Percentiles rank a stretch among this genome's conserved stretches.
Evolutionary conservation across 495 filamentous ascomycete species (phyloP).

Genomic region (Copromyces sp.): DNA sequence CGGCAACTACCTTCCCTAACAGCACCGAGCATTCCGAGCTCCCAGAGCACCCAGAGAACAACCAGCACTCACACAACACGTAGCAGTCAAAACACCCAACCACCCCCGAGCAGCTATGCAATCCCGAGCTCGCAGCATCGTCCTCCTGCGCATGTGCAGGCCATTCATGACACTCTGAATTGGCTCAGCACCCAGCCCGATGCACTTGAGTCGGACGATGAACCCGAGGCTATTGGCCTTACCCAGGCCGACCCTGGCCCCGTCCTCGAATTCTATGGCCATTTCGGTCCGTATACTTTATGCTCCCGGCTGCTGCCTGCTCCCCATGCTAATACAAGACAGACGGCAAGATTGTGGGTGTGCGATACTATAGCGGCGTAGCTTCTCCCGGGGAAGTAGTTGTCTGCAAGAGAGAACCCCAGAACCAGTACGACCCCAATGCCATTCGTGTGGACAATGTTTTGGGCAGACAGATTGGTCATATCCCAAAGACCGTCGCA

Average conservation of each 20-base stretch:
- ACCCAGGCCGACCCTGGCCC: slow-evolving; percentile 39
- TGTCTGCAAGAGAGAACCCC: slow-evolving; percentile 54
- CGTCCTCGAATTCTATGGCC: slow-evolving; percentile 43
- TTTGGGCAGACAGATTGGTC: slow-evolving; percentile 68
- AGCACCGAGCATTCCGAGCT: neutral
- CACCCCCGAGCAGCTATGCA: neutral
- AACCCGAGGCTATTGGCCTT: slow-evolving; percentile 39
- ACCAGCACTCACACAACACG: neutral
- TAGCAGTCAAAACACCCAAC: neutral
- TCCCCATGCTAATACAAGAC: slow-evolving; percentile 21
- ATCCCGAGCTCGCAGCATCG: neutral
- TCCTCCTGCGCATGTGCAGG: neutral
- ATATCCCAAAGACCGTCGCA: slow-evolving; percentile 57
- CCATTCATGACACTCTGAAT: neutral
- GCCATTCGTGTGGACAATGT: slow-evolving; percentile 76
- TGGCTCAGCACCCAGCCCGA: neutral
- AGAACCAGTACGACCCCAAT: slow-evolving; percentile 65
- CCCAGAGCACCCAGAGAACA: neutral
- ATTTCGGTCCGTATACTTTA: slow-evolving; percentile 16
- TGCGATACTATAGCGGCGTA: slow-evolving; percentile 65
- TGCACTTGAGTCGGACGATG: slow-evolving; percentile 30
- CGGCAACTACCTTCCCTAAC: neutral
- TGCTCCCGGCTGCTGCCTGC: neutral
- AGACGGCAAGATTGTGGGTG: slow-evolving; percentile 66
- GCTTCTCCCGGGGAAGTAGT: slow-evolving; percentile 66